Conservation (phyloP, 2,329 filamentous ascomycete genomes). For the Pseudocercospora fijiensis region DNA sequence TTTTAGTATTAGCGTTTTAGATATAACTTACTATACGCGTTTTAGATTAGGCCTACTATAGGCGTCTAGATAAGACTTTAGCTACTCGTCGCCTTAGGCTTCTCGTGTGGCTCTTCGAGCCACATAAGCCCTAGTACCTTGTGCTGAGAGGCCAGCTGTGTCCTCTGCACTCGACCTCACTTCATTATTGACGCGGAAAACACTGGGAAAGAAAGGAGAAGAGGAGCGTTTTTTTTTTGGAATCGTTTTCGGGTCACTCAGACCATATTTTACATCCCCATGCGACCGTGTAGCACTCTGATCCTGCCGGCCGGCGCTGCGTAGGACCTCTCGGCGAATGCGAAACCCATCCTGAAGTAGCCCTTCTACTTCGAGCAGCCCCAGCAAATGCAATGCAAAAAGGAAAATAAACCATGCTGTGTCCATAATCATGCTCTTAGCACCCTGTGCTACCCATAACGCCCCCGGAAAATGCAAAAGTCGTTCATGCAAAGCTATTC, state of each 20-base stretch:
- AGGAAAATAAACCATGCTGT: neutral
- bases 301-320: slow-evolving; percentile 1
- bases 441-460: neutral
- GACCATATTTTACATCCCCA: neutral
- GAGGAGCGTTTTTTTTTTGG: neutral
- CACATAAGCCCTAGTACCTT: too few species aligned
- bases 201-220: neutral
- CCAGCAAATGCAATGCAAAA: slow-evolving; percentile 8
- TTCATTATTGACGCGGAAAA: neutral
- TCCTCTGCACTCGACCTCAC: neutral
- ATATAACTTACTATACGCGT: too few species aligned
- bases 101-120: too few species aligned
- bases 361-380: neutral
- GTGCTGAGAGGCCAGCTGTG: neutral
- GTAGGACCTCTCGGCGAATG: neutral
- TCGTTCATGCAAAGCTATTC: neutral
- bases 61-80: too few species aligned
- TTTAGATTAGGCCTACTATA: too few species aligned
- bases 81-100: too few species aligned
- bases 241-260: neutral
- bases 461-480: neutral
- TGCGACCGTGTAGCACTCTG: neutral
- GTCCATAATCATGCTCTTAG: neutral
- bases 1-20: too few species aligned
- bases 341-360: slow-evolving; percentile 3